Conservation (phyloP, 2,329 filamentous ascomycete species). For the Triangularia setosa region DNA sequence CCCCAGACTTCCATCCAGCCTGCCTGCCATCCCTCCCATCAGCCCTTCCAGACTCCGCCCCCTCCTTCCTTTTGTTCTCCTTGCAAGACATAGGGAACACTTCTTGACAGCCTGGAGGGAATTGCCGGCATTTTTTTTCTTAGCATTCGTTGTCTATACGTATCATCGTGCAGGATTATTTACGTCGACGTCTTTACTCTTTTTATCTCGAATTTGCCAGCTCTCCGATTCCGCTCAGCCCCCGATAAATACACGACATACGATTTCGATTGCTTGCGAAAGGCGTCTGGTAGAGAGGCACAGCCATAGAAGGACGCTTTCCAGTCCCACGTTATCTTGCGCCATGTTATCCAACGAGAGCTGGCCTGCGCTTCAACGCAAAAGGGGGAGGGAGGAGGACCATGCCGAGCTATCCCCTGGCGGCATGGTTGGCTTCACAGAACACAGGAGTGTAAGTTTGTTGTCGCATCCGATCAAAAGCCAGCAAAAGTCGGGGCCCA, state of each 20-base stretch:
- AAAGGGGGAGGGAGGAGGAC: conserved; percentile 46
- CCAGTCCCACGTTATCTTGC: neutral
- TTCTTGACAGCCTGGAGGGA: neutral
- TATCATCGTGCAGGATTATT: neutral
- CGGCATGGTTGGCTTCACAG: conserved; percentile 41
- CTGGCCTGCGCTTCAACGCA: conserved; percentile 39
- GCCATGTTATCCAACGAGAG: conserved; percentile 35
- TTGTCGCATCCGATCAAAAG: neutral
- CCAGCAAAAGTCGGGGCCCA: neutral
- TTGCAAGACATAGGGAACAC: neutral
- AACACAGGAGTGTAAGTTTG: conserved; percentile 49
- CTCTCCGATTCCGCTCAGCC: neutral
- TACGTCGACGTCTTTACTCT: neutral
- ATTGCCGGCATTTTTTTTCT: neutral
- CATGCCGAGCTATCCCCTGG: conserved; percentile 36
- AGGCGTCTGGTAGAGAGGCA: neutral
- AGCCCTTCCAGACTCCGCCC: conserved; percentile 4
- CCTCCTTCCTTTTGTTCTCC: neutral
- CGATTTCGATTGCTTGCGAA: neutral
- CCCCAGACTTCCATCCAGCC: conserved; percentile 8
- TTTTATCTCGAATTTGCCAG: neutral
- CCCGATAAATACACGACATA: neutral
- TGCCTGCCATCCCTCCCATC: neutral
- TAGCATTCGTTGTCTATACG: neutral
- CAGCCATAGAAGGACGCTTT: neutral